Percentiles rank a stretch among this genome's conserved stretches.
Evolutionary conservation across 768 basidiomycete species (phyloP).

Genomic region (Phanerodontia chrysosporium): DNA sequence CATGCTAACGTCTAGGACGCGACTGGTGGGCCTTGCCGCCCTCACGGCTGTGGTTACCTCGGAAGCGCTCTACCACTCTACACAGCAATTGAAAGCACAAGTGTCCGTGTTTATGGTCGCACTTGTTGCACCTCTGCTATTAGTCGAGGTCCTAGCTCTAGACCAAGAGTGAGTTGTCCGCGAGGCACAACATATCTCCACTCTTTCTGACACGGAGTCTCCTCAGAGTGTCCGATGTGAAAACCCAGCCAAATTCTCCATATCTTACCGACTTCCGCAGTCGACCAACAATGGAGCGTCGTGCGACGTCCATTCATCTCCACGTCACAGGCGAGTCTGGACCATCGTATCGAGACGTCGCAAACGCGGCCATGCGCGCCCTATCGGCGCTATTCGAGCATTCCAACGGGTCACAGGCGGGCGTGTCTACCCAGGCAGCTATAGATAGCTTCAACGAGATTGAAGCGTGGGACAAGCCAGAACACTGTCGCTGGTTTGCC

Average conservation of each 20-base stretch:
- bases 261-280: slow-evolving; percentile 84
- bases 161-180: slow-evolving; percentile 63
- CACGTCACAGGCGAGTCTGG: slow-evolving; percentile 89
- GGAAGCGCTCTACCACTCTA: slow-evolving; percentile 74
- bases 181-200: too few species aligned
- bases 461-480: slow-evolving; percentile 59
- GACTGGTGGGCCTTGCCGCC: slow-evolving; percentile 82
- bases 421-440: slow-evolving; percentile 64
- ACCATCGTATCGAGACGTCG: slow-evolving; percentile 69
- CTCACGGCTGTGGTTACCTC: slow-evolving; percentile 78
- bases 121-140: slow-evolving; percentile 62
- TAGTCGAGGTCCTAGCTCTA: slow-evolving; percentile 54
- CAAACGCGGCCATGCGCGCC: slow-evolving; percentile 67
- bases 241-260: slow-evolving; percentile 67
- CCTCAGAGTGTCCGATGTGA: slow-evolving; percentile 54
- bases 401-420: slow-evolving; percentile 72
- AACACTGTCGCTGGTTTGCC: slow-evolving; percentile 81
- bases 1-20: slow-evolving; percentile 46
- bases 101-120: slow-evolving; percentile 67
- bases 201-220: slow-evolving; percentile 14
- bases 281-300: slow-evolving; percentile 71
- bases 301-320: slow-evolving; percentile 85
- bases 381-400: slow-evolving; percentile 70
- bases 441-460: slow-evolving; percentile 63
- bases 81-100: slow-evolving; percentile 68